These are phyloP conservation scores for Salix arbutifolia DNA, from an alignment of 345 rosid genomes.

Conservation along the genomic window DNA sequence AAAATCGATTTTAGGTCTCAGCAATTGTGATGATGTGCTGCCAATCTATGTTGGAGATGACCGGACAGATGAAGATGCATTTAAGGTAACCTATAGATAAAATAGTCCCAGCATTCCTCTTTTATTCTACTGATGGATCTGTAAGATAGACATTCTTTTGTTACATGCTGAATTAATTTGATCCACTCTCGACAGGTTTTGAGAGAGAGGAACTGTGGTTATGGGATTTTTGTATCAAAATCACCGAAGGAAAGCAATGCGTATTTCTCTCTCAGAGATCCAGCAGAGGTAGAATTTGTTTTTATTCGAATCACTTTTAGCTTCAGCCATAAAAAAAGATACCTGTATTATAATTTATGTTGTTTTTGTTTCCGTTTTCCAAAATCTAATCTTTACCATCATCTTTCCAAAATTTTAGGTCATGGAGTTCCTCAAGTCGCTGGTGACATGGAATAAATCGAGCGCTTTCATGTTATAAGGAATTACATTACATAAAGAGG, in stretches of 20 bases:
- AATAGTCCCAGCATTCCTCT: background rate
- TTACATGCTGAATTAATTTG: background rate
- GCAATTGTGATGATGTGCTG: conserved; percentile 67
- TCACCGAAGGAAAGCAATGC: conserved; percentile 80
- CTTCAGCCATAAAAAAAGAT: background rate
- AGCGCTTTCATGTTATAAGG: conserved; percentile 17
- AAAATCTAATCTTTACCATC: background rate
- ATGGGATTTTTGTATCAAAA: conserved; percentile 79
- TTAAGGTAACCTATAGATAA: conserved; percentile 44
- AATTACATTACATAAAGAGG: background rate
- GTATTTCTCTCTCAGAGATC: conserved; percentile 73
- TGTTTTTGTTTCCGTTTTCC: background rate
- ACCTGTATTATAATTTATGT: background rate
- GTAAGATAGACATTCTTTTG: background rate
- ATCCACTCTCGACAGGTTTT: conserved; percentile 46
- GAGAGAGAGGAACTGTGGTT: conserved; percentile 67
- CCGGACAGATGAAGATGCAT: conserved; percentile 96
- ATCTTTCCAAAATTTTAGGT: conserved; percentile 46
- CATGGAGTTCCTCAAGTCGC: conserved; percentile 74
- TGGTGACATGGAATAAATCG: conserved; percentile 68
- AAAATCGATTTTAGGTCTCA: conserved; percentile 43
- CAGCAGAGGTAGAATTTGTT: conserved; percentile 60
- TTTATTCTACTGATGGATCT: background rate
- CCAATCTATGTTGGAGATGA: conserved; percentile 98
- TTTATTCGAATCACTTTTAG: background rate